Conservation (phyloP, 2,329 filamentous ascomycete genomes). For the Diatrype stigma region DNA sequence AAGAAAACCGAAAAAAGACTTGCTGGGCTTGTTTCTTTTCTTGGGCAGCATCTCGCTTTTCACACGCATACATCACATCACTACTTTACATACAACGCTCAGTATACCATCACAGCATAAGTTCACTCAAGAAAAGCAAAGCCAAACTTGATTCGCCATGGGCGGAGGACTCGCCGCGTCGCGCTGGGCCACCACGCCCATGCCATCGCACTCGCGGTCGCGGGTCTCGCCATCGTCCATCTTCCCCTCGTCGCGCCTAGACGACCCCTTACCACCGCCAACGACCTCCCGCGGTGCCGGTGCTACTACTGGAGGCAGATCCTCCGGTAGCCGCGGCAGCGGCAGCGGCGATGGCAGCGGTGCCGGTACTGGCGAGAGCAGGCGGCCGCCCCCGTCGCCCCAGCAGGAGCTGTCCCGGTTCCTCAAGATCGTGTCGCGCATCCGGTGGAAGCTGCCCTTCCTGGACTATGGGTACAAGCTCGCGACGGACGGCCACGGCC, state of each 20-base stretch:
- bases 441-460: conserved; percentile 61
- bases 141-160: too few relatives aligned
- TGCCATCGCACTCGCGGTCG: background rate
- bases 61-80: too few relatives aligned
- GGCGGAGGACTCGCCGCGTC: background rate
- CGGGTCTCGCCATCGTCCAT: background rate
- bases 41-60: too few relatives aligned
- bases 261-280: background rate
- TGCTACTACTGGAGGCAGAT: too few relatives aligned
- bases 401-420: conserved; percentile 49
- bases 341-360: too few relatives aligned
- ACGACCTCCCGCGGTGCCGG: too few relatives aligned
- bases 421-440: conserved; percentile 54
- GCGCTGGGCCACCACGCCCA: background rate
- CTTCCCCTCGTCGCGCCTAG: background rate
- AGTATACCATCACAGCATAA: too few relatives aligned
- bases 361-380: background rate
- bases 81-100: too few relatives aligned
- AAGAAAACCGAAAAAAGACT: too few relatives aligned
- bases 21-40: too few relatives aligned
- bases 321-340: too few relatives aligned
- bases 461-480: conserved; percentile 53
- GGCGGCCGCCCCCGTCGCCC: conserved; percentile 7
- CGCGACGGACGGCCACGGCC: conserved; percentile 40
- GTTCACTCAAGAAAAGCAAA: too few relatives aligned